Evolutionary conservation across 768 basidiomycete genomes (phyloP), one percentile per base, ranked within the genome.

Genomic region (Nevesoporus exiguus): DNA sequence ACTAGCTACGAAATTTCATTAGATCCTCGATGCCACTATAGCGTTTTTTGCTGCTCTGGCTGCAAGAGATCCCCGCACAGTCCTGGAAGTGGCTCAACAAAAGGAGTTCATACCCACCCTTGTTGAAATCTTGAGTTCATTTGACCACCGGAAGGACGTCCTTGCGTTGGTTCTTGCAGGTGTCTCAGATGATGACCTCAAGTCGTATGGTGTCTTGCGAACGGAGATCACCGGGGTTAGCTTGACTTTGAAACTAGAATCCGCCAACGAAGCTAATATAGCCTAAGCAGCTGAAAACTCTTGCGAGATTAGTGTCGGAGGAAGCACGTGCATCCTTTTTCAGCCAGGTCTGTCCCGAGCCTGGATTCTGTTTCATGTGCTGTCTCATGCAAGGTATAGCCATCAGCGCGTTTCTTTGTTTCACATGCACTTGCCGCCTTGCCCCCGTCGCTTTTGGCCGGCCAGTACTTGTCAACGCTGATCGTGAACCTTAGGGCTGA

Each of bases 21-120:
- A 89, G 86, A 74, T 90, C 22, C 67, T 92, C 30, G 86, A 91
- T 59, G 74, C 79, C 19, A 76, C 84, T 31, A 68, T 90, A 6
- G 70, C 77, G 0, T 79, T 86, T 57, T 89, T 88, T 56, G 73
- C 78, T 11, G 77, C 82, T 0, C 72, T 92, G 5, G 77, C 85
- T 5, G 77, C 88, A 3, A 80, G 81, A 47, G 85, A 90, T 52
- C 62, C 77, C 0, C 66, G 68, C 17, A 81, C 81, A 15, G 69
- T 90, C 10, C 55, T 70, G 5, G 86, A 88, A 27, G 69, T 91
- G 21, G 80, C 79, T 29, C 65, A 68, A 37, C 60, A 58, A 17
- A 60, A 72, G 21, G 58, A 59, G 13, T 68, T 81, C 13, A 65
- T 76, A 30, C 62, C 73, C 19, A 76, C 73, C 1, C 70, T 85